Conservation (phyloP, 2,329 filamentous ascomycete genomes). For the Lecanosticta acicola region DNA sequence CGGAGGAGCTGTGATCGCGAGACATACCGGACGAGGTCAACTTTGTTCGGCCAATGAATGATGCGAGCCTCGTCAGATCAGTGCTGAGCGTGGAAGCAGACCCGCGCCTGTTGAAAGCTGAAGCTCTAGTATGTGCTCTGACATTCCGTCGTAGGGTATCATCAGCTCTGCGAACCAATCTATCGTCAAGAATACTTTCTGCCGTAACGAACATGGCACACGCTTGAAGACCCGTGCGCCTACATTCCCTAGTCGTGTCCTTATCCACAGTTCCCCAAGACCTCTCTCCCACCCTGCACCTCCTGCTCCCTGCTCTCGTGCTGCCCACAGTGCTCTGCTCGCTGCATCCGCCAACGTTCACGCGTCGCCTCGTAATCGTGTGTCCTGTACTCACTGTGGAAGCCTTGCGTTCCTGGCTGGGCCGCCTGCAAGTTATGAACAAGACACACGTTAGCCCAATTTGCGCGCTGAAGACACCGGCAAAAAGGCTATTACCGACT, state of each 20-base stretch:
- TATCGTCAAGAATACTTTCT: slow-evolving; percentile 6
- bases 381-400: slow-evolving; percentile 5
- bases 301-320: background rate
- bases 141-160: slow-evolving; percentile 12
- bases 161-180: slow-evolving; percentile 7
- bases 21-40: too few relatives aligned
- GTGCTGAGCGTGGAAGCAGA: background rate
- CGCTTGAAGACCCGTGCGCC: too few relatives aligned
- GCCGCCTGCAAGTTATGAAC: slow-evolving; percentile 4
- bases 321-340: background rate
- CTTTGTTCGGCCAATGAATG: too few relatives aligned
- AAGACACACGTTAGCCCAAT: slow-evolving; percentile 4
- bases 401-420: slow-evolving; percentile 7
- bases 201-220: background rate
- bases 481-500: slow-evolving; percentile 22
- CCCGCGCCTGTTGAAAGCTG: slow-evolving; percentile 2
- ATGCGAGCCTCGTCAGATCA: background rate
- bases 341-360: background rate
- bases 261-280: too few relatives aligned
- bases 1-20: too few relatives aligned
- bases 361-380: background rate
- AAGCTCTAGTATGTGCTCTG: slow-evolving; percentile 10
- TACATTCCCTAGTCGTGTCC: too few relatives aligned
- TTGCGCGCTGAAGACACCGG: background rate
- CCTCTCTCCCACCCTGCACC: background rate